Conservation (phyloP, 2,329 filamentous ascomycete species). For the Parasarocladium wereldwijsianum region DNA sequence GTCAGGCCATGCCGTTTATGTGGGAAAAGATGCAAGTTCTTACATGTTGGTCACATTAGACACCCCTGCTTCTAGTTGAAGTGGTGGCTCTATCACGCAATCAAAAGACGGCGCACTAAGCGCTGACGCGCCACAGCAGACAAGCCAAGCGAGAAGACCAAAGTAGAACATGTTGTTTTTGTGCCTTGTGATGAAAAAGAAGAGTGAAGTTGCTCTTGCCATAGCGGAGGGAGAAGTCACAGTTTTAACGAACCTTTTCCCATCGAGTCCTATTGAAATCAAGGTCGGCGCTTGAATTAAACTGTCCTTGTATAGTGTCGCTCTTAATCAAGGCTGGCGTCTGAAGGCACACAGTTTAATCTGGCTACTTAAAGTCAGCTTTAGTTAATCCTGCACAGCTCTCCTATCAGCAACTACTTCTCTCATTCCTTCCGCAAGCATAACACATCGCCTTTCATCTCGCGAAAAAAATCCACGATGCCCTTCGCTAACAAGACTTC, state of each 20-base stretch:
- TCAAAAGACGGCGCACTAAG: background rate
- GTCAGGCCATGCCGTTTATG: background rate
- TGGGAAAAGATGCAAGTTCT: background rate
- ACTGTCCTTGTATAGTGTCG: background rate
- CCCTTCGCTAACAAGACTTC: background rate
- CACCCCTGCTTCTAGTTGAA: constrained; percentile 1
- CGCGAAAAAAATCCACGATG: background rate
- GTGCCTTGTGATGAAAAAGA: background rate
- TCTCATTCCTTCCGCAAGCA: background rate
- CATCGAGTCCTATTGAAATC: background rate
- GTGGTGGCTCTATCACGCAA: background rate
- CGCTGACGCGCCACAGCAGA: constrained; percentile 1
- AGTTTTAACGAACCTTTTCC: too few species aligned
- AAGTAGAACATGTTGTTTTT: too few species aligned
- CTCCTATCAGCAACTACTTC: background rate
- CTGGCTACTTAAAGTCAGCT: constrained; percentile 1
- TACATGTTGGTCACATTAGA: constrained; percentile 1
- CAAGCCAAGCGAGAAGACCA: background rate
- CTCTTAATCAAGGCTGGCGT: background rate
- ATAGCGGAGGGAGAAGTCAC: background rate
- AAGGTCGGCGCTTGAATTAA: background rate
- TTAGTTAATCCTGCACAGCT: background rate
- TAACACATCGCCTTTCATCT: background rate
- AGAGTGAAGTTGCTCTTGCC: background rate
- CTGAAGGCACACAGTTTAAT: background rate